Evolutionary conservation across 2,329 filamentous ascomycete species (phyloP).

Genomic region (Coccinonectria pachysandricola): DNA sequence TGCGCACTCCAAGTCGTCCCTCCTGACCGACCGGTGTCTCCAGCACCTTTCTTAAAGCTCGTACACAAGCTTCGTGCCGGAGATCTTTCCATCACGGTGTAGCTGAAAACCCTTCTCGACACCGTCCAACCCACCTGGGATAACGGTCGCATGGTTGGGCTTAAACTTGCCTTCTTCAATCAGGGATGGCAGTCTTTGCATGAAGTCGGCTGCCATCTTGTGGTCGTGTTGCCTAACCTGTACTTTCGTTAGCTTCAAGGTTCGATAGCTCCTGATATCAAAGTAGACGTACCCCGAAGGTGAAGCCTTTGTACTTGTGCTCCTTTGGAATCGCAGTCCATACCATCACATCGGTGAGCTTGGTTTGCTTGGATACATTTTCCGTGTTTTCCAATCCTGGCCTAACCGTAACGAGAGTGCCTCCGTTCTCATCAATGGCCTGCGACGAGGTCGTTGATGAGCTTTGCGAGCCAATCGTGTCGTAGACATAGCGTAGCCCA

Average conservation of each 20-base stretch:
- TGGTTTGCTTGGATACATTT: constrained; percentile 20
- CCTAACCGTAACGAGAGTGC: constrained; percentile 30
- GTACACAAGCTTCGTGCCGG: constrained; percentile 31
- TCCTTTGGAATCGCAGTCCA: constrained; percentile 32
- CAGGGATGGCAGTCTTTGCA: constrained; percentile 24
- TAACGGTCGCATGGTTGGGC: constrained; percentile 22
- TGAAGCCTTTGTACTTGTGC: constrained; percentile 24
- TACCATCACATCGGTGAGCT: constrained; percentile 31
- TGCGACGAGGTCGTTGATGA: constrained; percentile 25
- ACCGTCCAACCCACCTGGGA: constrained; percentile 21
- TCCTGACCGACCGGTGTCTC: constrained; percentile 3
- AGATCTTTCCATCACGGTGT: constrained; percentile 28
- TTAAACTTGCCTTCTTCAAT: constrained; percentile 25
- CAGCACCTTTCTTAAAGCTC: constrained; percentile 4
- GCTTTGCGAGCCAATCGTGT: constrained; percentile 29
- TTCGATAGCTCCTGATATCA: neutral
- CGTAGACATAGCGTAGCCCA: constrained; percentile 27
- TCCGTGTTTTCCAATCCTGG: constrained; percentile 30
- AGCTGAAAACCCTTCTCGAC: constrained; percentile 26
- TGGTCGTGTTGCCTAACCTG: constrained; percentile 27
- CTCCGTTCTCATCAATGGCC: constrained; percentile 17
- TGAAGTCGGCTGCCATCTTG: constrained; percentile 25
- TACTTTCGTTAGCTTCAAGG: constrained; percentile 1
- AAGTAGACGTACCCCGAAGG: constrained; percentile 25
- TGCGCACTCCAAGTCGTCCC: too few species aligned